Evolutionary conservation across 768 basidiomycete species (phyloP), one percentile per base, ranked within the genome.

Genomic region (Suillus cothurnatus): DNA sequence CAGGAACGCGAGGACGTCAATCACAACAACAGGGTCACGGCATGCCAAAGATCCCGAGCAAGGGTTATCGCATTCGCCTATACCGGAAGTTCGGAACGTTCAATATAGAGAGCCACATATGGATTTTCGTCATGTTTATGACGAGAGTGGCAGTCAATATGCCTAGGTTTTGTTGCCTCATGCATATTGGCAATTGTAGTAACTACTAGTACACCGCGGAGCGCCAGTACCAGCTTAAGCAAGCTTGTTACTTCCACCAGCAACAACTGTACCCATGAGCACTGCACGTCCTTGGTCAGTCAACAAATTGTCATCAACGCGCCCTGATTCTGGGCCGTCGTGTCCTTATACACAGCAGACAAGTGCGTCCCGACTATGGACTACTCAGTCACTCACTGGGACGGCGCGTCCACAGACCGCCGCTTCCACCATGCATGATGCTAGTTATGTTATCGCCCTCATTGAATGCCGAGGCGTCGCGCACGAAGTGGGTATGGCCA

Each of bases 401-500:
- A 78, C 75, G 28, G 80, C 84, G 6, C 85, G 90, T 31, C 91
- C 92, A 9, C 84, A 85, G 55, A 93, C 92, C 0, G 80, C 88
- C 17, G 84, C 80, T 3, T 90, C 90, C 6, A 81, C 81, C 19
- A 78, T 81, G 32, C 80, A 82, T 52, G 91, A 92, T 67, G 84
- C 82, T 0, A 88, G 79, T 63, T 88, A 87, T 71, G 78, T 92
- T 4, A 80, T 92, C 32, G 88, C 92, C 3, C 75, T 94, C 23
- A 77, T 94, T 32, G 92, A 94, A 76, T 90, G 91, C 14, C 81
- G 92, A 31, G 92, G 92, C 1, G 81, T 93, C 32, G 89, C 89
- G 1, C 81, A 91, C 62, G 95, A 97, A 73, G 87, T 97, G 11
- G 95, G 95, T 4, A 87, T 97, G 38, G 94, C 93, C 0, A 91